Conservation (phyloP, 2,329 filamentous ascomycete genomes). For the Periconia digitata region DNA sequence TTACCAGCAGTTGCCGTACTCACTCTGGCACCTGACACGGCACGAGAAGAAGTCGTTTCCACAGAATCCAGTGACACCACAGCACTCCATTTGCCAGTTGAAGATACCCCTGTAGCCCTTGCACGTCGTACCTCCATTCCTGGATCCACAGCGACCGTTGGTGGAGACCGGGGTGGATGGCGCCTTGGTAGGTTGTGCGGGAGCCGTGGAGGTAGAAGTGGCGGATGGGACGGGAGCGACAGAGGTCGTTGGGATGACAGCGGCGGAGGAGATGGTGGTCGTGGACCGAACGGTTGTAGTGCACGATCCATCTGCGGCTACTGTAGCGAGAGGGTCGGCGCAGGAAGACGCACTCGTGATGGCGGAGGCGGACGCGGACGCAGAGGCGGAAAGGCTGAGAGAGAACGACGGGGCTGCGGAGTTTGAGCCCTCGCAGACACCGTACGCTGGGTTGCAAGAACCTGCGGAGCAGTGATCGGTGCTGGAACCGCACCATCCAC, state of each 20-base stretch:
- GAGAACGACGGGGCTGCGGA: constrained; percentile 1
- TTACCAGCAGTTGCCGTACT: constrained; percentile 30
- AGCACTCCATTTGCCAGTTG: constrained; percentile 23
- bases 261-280: constrained; percentile 12
- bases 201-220: constrained; percentile 16
- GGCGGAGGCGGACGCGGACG: constrained; percentile 12
- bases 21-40: constrained; percentile 29
- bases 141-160: constrained; percentile 28
- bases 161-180: constrained; percentile 19
- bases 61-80: constrained; percentile 26
- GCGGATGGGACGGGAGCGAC: constrained; percentile 18
- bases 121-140: constrained; percentile 26
- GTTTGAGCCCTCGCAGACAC: too few relatives aligned
- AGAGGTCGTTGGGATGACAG: constrained; percentile 2
- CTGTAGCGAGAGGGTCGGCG: constrained; percentile 9
- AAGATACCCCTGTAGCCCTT: constrained; percentile 24
- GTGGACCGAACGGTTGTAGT: neutral
- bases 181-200: too few relatives aligned
- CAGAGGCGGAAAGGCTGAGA: constrained; percentile 12
- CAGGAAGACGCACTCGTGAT: constrained; percentile 11
- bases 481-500: constrained; percentile 44
- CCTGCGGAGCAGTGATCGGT: constrained; percentile 32
- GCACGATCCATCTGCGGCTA: too few relatives aligned
- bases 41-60: constrained; percentile 24
- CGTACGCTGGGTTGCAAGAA: constrained; percentile 37